Base-by-base conservation (phyloP, 805 yeast species). In the Novakomyces olei region DNA sequence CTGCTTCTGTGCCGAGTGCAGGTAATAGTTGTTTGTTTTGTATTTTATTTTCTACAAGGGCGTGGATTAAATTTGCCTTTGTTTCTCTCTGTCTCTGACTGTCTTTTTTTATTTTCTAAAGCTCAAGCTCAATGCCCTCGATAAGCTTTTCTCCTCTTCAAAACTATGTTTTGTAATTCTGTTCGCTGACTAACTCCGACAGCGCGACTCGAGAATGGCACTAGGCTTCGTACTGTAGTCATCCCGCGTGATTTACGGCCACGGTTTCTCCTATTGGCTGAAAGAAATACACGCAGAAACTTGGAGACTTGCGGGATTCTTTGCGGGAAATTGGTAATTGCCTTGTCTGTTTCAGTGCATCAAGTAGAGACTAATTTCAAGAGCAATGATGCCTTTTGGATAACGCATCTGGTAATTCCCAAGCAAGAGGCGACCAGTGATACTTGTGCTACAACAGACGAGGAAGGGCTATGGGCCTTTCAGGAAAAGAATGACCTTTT, bases 261-360 rank as follows among this genome's bases (percentile, higher is more conserved):
- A 1, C 37, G 44, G 16, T 71, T 71, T 41, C 50, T 68, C 5
- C 42, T 47, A 16, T 44, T 66, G 8, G 71, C 77, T 1, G 41
- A 47, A 12, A 39, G 49, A 3, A 72, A 71, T 42, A 71, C 79
- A 1, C 16, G 30, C 1, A 49, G 48, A 10, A 62, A 61, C 26
- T 49, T 72, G 10, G 79, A 71, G 43, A 71, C 77, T 0, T 71
- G 77, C 44, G 79, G 78, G 8, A 66, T 71, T 15, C 54, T 71
- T 19, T 67, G 76, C 45, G 79, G 78, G 0, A 65, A 58, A 40
- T 51, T 71, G 27, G 25, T 22, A 12, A 10, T 10, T 22, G 9
- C 3, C 9, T 10, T 22, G 25, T 10, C 25, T 10, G 9, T 10
- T 22, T 10, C 25, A 22, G 2, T 22, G 25, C 25, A 10, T 3